Conservation (phyloP, 176 grass and related monocot genomes). For the Carex myosuroides region DNA sequence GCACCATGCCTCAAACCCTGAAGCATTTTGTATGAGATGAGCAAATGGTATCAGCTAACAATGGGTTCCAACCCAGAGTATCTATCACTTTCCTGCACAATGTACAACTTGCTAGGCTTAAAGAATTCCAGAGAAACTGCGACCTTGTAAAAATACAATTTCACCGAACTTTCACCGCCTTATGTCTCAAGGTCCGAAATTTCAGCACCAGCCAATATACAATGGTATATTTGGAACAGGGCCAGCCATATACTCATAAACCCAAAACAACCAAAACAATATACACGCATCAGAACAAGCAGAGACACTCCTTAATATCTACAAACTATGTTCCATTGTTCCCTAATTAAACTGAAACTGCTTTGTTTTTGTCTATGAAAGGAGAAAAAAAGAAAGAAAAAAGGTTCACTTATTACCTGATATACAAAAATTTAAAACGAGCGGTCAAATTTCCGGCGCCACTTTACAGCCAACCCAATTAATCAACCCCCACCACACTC, state of each 20-base stretch:
- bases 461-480: conserved; percentile 11
- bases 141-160: background rate
- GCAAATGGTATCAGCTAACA: background rate
- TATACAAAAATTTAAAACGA: conserved; percentile 18
- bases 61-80: background rate
- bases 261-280: background rate
- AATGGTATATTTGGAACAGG: background rate
- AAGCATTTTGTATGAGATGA: background rate
- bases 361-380: conserved; percentile 25
- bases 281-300: background rate
- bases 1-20: background rate
- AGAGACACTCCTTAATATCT: background rate
- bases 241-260: background rate
- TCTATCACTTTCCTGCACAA: background rate
- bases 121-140: background rate
- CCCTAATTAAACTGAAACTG: conserved; percentile 29
- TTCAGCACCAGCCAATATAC: background rate
- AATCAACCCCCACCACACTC: background rate
- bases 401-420: conserved; percentile 11
- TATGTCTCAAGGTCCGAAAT: background rate
- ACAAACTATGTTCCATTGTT: conserved; percentile 13
- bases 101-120: background rate
- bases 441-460: background rate
- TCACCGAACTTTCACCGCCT: background rate
- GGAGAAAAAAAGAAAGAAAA: background rate